Percentiles rank a stretch among this genome's conserved stretches.
Evolutionary conservation across 192 early-diverging fungal genomes (phyloP).

Genomic region (Rhizophagus clarus): DNA sequence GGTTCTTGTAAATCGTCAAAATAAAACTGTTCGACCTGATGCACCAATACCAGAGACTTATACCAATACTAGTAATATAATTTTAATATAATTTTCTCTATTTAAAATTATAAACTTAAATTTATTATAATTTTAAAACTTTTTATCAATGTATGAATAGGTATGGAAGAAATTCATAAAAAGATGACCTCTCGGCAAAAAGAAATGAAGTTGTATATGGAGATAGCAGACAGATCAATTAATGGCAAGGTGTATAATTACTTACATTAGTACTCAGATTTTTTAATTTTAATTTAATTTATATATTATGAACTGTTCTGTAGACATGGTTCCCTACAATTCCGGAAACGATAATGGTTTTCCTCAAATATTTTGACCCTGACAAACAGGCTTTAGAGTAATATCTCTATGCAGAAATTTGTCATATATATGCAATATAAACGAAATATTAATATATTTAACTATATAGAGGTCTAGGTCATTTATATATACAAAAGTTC

Average conservation of each 20-base stretch:
- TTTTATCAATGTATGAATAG: slow-evolving; percentile 17
- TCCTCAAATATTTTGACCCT: slow-evolving; percentile 87
- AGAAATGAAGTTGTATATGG: slow-evolving; percentile 43
- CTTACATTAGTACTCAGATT: slow-evolving; percentile 25
- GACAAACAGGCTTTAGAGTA: slow-evolving; percentile 59
- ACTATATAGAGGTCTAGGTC: slow-evolving; percentile 53
- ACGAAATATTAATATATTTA: neutral
- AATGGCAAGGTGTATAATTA: slow-evolving; percentile 37
- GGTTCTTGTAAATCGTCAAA: no score
- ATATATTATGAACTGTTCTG: neutral
- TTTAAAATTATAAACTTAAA: neutral
- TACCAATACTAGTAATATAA: slow-evolving; percentile 45
- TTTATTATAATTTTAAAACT: neutral
- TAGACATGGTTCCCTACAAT: slow-evolving; percentile 9
- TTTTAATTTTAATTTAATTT: no score
- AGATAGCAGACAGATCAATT: slow-evolving; percentile 34
- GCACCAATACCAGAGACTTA: no score
- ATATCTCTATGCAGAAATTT: slow-evolving; percentile 16
- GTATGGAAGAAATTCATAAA: slow-evolving; percentile 42
- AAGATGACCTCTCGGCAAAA: slow-evolving; percentile 39
- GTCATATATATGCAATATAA: neutral
- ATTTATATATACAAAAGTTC: slow-evolving; percentile 50
- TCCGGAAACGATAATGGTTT: slow-evolving; percentile 60
- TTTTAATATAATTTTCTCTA: slow-evolving; percentile 8
- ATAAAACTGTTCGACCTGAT: no score